Evolutionary conservation across 1,284 basidiomycete species (phyloP), one percentile per base, ranked within the genome.

Genomic region (Marasmius sp.): DNA sequence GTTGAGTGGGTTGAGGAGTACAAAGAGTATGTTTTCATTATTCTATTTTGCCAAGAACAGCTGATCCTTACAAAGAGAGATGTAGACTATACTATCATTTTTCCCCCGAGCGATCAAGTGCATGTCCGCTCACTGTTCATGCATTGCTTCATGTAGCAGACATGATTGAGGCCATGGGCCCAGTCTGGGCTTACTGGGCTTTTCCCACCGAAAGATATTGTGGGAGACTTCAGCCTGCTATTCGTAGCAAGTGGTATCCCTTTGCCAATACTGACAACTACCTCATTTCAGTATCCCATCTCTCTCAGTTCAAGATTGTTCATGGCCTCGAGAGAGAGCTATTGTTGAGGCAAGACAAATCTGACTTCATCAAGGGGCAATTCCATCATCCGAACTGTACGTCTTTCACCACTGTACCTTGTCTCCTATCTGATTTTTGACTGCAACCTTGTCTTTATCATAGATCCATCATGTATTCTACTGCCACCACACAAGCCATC

Each of bases 151-250:
- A 76, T 60, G 2, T 51, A 48, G 72, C 74, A 0, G 68, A 71
- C 39, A 66, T 67, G 55, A 79, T 80, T 36, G 58, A 69, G 48
- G 58, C 48, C 0, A 67, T 60, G 7, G 77, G 79, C 0, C 79
- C 76, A 1, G 76, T 79, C 0, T 81, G 79, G 79, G 66, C 66
- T 7, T 77, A 77, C 57, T 82, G 79, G 80, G 75, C 78, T 0
- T 81, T 79, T 60, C 71, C 74, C 0, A 81, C 74, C 69, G 75
- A 77, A 58, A 67, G 70, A 0, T 74, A 68, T 45, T 77, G 76
- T 62, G 72, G 71, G 0, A 60, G 53, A 6, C 56, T 78, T 0
- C 51, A 58, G 38, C 72, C 61, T 5, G 64, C 65, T 10, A 70
- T 75, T 27, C 55, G 64, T 27, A 76, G 73, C 39, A 64, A 69